A percentile compares a stretch with the other conserved stretches of the same genome.
Conservation (phyloP, 345 rosid species). For the Arabis hirsuta region DNA sequence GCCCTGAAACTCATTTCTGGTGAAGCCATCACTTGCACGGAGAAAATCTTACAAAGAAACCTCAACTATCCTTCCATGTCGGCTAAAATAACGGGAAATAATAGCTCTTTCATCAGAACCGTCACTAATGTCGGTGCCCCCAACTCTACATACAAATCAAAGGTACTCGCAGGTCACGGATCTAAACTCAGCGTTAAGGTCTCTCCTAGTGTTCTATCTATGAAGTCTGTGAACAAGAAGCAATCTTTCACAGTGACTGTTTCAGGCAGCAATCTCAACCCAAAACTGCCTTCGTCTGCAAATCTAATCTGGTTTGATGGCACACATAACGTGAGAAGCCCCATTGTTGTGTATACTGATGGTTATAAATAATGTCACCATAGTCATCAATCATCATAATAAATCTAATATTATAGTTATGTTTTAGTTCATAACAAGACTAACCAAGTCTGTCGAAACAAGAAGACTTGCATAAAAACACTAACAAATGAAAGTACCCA, state of each 20-base stretch:
- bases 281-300: conserved; percentile 21
- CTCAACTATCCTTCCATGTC: conserved; percentile 62
- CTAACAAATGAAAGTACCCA: too few species aligned
- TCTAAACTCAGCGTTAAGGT: conserved; percentile 38
- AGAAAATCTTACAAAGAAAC: conserved; percentile 35
- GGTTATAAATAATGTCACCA: not conserved
- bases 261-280: not conserved
- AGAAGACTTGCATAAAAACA: too few species aligned
- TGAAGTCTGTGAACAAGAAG: conserved; percentile 46
- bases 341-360: conserved; percentile 38
- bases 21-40: conserved; percentile 42
- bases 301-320: conserved; percentile 46
- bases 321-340: conserved; percentile 42
- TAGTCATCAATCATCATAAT: too few species aligned
- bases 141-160: conserved; percentile 52
- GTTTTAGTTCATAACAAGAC: too few species aligned
- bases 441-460: too few species aligned
- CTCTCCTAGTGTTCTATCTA: conserved; percentile 42
- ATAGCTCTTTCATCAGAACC: conserved; percentile 47
- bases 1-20: conserved; percentile 38
- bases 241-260: conserved; percentile 47
- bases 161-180: not conserved
- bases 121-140: conserved; percentile 59
- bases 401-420: too few species aligned
- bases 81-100: not conserved